Conservation (phyloP, 208 protist species). For the Endotrypanum monterogeii region DNA sequence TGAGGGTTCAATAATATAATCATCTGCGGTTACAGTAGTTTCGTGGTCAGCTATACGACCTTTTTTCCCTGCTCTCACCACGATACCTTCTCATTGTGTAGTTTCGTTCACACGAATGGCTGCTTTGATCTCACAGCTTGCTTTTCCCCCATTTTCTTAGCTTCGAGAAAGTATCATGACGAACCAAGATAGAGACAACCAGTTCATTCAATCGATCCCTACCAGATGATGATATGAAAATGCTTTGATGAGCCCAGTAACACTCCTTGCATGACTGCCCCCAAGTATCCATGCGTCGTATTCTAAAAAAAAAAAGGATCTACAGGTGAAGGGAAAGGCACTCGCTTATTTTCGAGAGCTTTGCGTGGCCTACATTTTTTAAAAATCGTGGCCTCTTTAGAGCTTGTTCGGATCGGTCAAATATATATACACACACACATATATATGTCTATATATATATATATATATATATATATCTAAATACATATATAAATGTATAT, state of each 20-base stretch:
- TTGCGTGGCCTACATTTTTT: neutral
- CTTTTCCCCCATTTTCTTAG: neutral
- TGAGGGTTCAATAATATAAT: no score
- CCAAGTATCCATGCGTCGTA: no score
- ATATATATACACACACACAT: neutral
- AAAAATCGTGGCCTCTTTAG: neutral
- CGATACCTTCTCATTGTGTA: neutral
- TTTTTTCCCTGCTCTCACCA: no score
- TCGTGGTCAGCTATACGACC: no score
- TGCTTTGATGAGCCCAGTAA: neutral
- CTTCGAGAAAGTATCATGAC: neutral
- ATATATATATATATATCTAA: neutral
- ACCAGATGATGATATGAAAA: neutral
- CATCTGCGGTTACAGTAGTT: no score
- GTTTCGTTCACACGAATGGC: neutral
- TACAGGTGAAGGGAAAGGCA: no score
- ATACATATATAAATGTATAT: neutral
- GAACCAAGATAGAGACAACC: neutral
- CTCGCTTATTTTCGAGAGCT: neutral
- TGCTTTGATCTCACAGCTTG: neutral
- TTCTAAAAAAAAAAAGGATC: neutral
- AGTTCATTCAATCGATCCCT: neutral
- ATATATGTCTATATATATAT: neutral
- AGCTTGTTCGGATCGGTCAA: neutral
- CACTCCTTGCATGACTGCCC: no score